Evolutionary conservation across 2,329 filamentous ascomycete genomes (phyloP), one percentile per base, ranked within the genome.

Genomic region (Elsinoe fawcettii): DNA sequence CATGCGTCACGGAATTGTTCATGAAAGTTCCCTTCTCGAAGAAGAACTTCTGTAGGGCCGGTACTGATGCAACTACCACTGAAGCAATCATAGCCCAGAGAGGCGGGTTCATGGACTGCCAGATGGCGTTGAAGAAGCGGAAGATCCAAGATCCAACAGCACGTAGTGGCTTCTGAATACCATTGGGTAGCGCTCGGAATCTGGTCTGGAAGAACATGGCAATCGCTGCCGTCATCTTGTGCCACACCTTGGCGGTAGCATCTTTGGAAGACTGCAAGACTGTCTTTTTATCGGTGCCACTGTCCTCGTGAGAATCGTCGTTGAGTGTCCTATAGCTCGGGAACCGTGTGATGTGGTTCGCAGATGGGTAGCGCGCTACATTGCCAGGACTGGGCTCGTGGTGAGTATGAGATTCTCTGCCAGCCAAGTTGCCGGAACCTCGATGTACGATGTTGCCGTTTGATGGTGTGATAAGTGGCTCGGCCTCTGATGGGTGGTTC

Each of bases 81-180:
- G 93, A 89, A 37, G 85, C 77, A 32, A 97, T 76, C 93, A 99
- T 97, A 27, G 93, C 91, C 90, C 91, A 97, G 23, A 99, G 83
- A 0, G 93, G 93, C 41, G 93, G 92, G 72, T 97, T 97, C 92
- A 99, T 97, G 71, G 96, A 96, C 49, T 88, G 87, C 87, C 88
- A 93, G 11, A 91, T 69, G 55, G 90, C 90, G 51, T 73, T 73
- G 63, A 81, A 72, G 64, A 88, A 85, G 61, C 70, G 80, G 70
- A 64, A 64, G 27, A 74, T 55, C 41, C 70, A 72, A 30, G 66
- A 70, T 44, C 70, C 73, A 16, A 74, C 61, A 22, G 69, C 73
- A 8, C 74, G 70, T 3, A 84, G 65, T 5, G 68, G 63, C 53
- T 73, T 77, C 64, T 85, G 83, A 0, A 81, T 59, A 16, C 76